phyloP scores from a whole-genome alignment of 1,284 basidiomycete genomes.

The Kalmanozyma brasiliensis region DNA sequence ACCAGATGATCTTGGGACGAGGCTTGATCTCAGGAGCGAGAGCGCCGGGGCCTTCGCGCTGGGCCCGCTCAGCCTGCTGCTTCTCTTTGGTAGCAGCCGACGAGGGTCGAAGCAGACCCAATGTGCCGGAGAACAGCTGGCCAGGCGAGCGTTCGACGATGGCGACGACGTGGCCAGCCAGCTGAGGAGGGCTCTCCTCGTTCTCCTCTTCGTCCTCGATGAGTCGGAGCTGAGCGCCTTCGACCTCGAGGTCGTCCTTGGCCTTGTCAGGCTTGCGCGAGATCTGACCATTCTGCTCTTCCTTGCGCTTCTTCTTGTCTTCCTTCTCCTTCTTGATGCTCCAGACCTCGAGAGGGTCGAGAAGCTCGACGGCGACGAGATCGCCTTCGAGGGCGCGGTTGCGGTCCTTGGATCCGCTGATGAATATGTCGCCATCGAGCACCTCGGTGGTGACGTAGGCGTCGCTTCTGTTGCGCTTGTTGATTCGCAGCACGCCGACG shows the following conservation, averaged over 20 bases:
- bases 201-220: constrained; percentile 95
- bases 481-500: constrained; percentile 95
- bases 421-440: constrained; percentile 96
- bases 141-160: constrained; percentile 99
- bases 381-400: constrained; percentile 98
- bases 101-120: constrained; percentile 93
- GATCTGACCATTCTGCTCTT: constrained; percentile 87
- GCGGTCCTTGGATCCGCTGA: constrained; percentile 90
- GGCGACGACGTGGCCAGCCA: constrained; percentile 94
- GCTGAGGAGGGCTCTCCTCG: constrained; percentile 72
- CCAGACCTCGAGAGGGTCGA: constrained; percentile 88
- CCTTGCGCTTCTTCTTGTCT: constrained; percentile 85
- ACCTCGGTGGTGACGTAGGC: constrained; percentile 99
- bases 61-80: constrained; percentile 95
- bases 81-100: constrained; percentile 99
- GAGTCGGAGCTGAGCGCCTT: constrained; percentile 93
- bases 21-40: constrained; percentile 74
- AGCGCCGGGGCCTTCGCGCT: constrained; percentile 86
- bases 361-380: constrained; percentile 95
- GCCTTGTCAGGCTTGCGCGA: constrained; percentile 97
- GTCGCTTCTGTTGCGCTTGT: constrained; percentile 98
- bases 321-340: constrained; percentile 99
- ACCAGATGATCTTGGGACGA: constrained; percentile 99
- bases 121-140: constrained; percentile 95
- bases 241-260: constrained; percentile 99